Evolutionary conservation across 1,284 basidiomycete genomes (phyloP).

Genomic region (Ceratobasidium sp.): DNA sequence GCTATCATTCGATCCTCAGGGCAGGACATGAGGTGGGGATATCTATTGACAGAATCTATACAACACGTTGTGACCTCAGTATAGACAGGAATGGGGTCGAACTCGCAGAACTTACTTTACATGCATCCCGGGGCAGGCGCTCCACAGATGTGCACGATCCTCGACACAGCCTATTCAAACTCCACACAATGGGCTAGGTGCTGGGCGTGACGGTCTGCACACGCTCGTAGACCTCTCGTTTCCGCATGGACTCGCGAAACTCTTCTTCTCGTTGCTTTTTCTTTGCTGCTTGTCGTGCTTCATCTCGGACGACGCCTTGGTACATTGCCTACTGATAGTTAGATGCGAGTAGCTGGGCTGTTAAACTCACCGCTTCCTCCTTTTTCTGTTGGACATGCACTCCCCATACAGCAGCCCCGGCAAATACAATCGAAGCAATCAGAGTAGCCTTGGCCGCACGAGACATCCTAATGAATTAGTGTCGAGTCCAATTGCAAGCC

Average conservation of each 20-base stretch:
- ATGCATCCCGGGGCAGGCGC: neutral
- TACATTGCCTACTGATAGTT: constrained; percentile 75
- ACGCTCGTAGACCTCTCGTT: constrained; percentile 69
- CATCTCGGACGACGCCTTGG: constrained; percentile 85
- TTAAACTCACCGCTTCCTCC: constrained; percentile 74
- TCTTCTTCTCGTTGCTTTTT: constrained; percentile 55
- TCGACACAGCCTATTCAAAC: neutral
- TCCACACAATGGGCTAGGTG: neutral
- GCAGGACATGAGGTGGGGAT: constrained; percentile 8
- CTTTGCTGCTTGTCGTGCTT: constrained; percentile 78
- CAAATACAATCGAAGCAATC: constrained; percentile 67
- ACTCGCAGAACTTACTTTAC: constrained; percentile 2
- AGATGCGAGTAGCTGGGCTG: constrained; percentile 23
- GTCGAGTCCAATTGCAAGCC: neutral
- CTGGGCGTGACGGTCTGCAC: constrained; percentile 59
- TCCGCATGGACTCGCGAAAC: constrained; percentile 57
- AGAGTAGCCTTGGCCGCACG: constrained; percentile 80
- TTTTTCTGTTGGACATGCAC: constrained; percentile 89
- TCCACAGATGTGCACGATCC: neutral
- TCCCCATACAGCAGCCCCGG: constrained; percentile 81
- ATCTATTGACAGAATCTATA: constrained; percentile 13
- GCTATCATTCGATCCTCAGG: neutral
- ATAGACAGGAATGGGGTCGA: neutral
- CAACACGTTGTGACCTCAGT: constrained; percentile 18
- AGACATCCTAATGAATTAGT: constrained; percentile 60